Conservation (phyloP, 139 green algal genomes). For the Chlorella sp. region DNA sequence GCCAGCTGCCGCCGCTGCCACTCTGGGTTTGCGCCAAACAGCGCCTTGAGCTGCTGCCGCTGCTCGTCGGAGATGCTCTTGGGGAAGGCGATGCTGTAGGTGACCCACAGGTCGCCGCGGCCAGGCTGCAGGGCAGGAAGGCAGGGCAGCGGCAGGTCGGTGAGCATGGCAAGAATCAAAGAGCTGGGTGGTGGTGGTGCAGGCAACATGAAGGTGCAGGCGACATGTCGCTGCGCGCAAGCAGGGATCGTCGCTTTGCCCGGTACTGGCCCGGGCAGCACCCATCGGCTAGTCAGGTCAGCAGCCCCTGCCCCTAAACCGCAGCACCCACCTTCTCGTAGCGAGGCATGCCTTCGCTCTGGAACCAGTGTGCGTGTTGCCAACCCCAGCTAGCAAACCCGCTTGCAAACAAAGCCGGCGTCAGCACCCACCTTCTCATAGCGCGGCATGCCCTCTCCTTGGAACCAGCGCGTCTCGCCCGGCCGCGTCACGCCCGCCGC, state of each 20-base stretch:
- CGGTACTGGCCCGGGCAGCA: neutral
- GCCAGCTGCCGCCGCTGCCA: slow-evolving; percentile 25
- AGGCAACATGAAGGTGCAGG: too few relatives aligned
- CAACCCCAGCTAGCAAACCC: too few relatives aligned
- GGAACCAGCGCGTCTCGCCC: slow-evolving; percentile 66
- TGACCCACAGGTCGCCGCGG: slow-evolving; percentile 83
- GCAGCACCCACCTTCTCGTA: too few relatives aligned
- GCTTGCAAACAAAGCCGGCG: neutral
- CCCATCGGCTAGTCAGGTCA: too few relatives aligned
- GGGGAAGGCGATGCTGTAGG: slow-evolving; percentile 87
- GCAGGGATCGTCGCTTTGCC: too few relatives aligned
- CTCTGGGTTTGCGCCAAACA: slow-evolving; percentile 49
- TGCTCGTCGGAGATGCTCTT: slow-evolving; percentile 73
- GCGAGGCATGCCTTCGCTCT: too few relatives aligned
- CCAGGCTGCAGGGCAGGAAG: slow-evolving; percentile 24
- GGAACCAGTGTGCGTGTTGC: neutral
- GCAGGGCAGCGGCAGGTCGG: neutral
- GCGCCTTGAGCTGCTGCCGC: slow-evolving; percentile 58
- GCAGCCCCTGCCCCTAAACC: too few relatives aligned
- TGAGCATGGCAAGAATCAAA: too few relatives aligned
- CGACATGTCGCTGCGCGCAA: too few relatives aligned
- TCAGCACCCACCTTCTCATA: slow-evolving; percentile 47
- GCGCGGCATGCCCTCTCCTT: slow-evolving; percentile 82
- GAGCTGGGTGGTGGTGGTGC: too few relatives aligned
- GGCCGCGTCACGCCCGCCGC: slow-evolving; percentile 58